Evolutionary conservation across 106 monocot genomes (phyloP).

Genomic region (Alisma plantagoaquatica): DNA sequence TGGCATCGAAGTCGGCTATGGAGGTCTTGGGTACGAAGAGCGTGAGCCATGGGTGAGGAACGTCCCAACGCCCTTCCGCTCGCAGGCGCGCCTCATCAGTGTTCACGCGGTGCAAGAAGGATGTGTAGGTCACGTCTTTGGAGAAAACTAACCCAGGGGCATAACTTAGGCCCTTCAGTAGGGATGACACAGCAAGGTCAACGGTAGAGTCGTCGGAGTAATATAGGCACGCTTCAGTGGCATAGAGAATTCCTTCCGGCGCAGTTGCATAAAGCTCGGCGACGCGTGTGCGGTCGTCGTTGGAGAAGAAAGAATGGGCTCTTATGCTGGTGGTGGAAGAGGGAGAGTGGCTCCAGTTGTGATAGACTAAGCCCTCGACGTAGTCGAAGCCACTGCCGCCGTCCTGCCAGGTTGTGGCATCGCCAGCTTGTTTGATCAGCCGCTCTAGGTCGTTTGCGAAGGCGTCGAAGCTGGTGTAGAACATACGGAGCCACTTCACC

Average conservation of each 20-base stretch:
- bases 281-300: conserved; percentile 6
- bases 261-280: background rate
- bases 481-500: conserved; percentile 28
- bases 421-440: conserved; percentile 16
- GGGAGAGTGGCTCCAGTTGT: conserved; percentile 9
- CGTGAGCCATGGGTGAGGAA: conserved; percentile 87
- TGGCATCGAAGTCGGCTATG: conserved; percentile 50
- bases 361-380: conserved; percentile 24
- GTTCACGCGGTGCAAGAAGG: conserved; percentile 74
- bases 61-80: conserved; percentile 68
- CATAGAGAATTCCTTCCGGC: conserved; percentile 16
- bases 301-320: conserved; percentile 35
- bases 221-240: conserved; percentile 23
- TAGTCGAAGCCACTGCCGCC: conserved; percentile 13
- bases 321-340: conserved; percentile 23
- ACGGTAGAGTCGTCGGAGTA: conserved; percentile 4
- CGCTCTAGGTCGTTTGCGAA: conserved; percentile 32
- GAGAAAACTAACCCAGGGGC: conserved; percentile 46
- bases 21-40: conserved; percentile 58
- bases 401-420: too few species aligned
- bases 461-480: conserved; percentile 23
- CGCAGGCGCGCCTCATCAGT: conserved; percentile 49
- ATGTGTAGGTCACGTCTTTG: conserved; percentile 53
- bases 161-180: conserved; percentile 46
- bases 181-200: conserved; percentile 21